phyloP scores from a whole-genome alignment of 208 protist genomes.

The Leishmania gerbilli region DNA sequence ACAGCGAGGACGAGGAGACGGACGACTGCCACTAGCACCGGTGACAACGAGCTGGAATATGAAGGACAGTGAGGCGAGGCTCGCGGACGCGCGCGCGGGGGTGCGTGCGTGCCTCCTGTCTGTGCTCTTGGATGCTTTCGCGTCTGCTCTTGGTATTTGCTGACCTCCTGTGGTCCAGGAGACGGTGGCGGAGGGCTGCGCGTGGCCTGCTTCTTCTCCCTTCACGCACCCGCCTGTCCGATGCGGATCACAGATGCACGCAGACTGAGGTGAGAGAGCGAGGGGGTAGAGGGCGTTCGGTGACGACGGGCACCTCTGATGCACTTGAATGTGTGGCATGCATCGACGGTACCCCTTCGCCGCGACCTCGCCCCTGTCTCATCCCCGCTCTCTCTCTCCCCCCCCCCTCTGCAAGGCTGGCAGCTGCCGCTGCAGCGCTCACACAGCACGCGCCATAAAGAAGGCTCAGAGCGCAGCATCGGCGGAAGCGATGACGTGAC shows the following conservation, averaged over 20 bases:
- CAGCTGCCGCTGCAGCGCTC: background rate
- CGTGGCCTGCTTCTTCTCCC: too few relatives aligned
- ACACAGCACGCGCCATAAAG: background rate
- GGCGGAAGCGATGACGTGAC: background rate
- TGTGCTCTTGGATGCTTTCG: background rate
- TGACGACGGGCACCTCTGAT: background rate
- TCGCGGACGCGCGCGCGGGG: background rate
- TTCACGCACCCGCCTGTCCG: background rate
- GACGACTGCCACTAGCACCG: background rate
- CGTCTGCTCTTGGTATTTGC: background rate
- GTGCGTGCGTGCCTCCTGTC: background rate
- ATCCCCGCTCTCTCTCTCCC: too few relatives aligned
- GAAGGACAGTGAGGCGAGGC: background rate
- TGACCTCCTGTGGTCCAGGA: background rate
- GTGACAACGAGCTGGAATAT: background rate
- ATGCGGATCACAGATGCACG: background rate
- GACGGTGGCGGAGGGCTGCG: too few relatives aligned
- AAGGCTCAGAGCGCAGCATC: background rate
- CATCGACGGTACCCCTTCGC: too few relatives aligned
- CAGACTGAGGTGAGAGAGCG: background rate
- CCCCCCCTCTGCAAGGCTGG: background rate
- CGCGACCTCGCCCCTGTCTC: too few relatives aligned
- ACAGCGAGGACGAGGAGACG: constrained; percentile 15
- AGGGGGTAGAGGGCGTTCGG: background rate
- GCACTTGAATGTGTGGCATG: background rate